Conservation (phyloP, 192 early-diverging fungal species). For the Dispira simplex region DNA sequence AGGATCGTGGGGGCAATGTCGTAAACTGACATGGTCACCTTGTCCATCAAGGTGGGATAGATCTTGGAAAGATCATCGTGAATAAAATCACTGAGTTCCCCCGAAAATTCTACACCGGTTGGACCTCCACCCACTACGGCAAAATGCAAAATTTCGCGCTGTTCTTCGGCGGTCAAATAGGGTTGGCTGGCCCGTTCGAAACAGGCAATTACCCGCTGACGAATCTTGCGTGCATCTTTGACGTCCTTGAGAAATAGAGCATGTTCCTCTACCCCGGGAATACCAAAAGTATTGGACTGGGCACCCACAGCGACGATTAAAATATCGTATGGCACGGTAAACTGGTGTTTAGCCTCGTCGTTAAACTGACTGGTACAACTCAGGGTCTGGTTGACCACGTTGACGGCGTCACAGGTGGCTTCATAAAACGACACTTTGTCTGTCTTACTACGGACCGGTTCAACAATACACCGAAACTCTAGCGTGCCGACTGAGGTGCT, state of each 20-base stretch:
- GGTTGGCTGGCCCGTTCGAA: conserved; percentile 64
- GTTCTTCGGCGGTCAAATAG: conserved; percentile 41
- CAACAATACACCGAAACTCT: conserved; percentile 74
- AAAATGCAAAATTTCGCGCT: conserved; percentile 54
- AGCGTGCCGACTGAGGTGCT: conserved; percentile 72
- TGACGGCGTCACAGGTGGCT: conserved; percentile 37
- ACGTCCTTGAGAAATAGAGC: conserved; percentile 79
- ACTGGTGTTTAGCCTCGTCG: conserved; percentile 16
- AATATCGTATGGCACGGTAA: conserved; percentile 56
- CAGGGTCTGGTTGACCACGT: conserved; percentile 24
- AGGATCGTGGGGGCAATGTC: conserved; percentile 71
- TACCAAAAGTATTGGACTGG: conserved; percentile 70
- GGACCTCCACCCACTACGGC: conserved; percentile 81
- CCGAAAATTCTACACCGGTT: conserved; percentile 60
- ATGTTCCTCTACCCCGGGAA: conserved; percentile 69
- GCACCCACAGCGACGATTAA: conserved; percentile 71
- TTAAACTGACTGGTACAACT: conserved; percentile 24
- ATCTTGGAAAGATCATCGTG: conserved; percentile 60
- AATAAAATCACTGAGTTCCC: conserved; percentile 71
- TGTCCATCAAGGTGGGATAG: conserved; percentile 50
- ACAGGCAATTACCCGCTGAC: conserved; percentile 60
- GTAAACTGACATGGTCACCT: conserved; percentile 49
- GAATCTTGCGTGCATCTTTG: conserved; percentile 66
- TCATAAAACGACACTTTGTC: conserved; percentile 47
- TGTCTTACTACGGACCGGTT: conserved; percentile 50